phyloP scores from a whole-genome alignment of 2,329 filamentous ascomycete genomes.

The Fusarium virguliforme region DNA sequence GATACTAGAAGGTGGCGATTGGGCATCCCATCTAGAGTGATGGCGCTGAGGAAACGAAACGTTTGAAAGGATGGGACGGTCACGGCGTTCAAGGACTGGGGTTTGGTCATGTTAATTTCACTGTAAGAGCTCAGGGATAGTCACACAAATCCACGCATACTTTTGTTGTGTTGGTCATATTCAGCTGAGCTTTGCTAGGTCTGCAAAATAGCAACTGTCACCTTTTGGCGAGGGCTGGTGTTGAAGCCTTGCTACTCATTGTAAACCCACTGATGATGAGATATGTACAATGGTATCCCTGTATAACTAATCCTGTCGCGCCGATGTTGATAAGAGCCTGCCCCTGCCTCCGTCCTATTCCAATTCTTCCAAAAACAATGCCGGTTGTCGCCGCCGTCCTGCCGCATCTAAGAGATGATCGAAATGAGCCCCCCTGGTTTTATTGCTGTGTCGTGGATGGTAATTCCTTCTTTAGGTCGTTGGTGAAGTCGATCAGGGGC shows the following conservation, averaged over 20 bases:
- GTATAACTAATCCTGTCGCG: conserved; percentile 49
- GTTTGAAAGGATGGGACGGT: conserved; percentile 35
- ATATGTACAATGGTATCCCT: conserved; percentile 49
- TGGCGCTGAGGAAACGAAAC: conserved; percentile 27
- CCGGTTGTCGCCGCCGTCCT: conserved; percentile 31
- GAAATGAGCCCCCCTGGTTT: conserved; percentile 38
- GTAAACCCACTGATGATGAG: conserved; percentile 47
- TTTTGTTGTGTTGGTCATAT: conserved; percentile 38
- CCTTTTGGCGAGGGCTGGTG: conserved; percentile 38
- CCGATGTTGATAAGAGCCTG: conserved; percentile 49
- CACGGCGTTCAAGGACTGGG: conserved; percentile 51
- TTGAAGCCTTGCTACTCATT: conserved; percentile 51
- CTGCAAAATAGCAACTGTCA: conserved; percentile 34
- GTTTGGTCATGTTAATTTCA: conserved; percentile 42
- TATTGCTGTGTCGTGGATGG: conserved; percentile 54
- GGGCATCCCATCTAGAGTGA: conserved; percentile 12
- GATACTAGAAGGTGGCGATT: conserved; percentile 67
- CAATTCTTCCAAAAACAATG: conserved; percentile 43
- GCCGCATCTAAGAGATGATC: conserved; percentile 35
- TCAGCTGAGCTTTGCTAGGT: conserved; percentile 21
- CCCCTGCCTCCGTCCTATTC: conserved; percentile 38
- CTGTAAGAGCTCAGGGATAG: conserved; percentile 38
- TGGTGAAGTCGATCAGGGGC: conserved; percentile 70
- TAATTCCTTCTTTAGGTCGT: conserved; percentile 68
- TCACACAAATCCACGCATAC: conserved; percentile 41